Conservation (phyloP, 495 filamentous ascomycete species). For the Lophium mytilinum region DNA sequence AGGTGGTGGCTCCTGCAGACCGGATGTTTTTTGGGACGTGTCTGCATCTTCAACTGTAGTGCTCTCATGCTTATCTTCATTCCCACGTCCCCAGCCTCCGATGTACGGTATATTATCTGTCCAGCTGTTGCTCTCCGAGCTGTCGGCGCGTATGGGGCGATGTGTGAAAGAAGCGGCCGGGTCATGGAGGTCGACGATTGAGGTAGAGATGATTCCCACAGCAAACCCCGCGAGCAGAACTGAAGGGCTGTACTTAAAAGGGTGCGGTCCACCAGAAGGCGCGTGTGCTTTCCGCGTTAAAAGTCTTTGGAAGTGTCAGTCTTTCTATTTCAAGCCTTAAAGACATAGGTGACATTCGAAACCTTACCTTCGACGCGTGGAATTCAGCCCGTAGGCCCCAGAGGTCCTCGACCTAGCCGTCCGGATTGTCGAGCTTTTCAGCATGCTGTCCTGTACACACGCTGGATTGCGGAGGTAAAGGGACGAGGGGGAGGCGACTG, state of each 20-base stretch:
- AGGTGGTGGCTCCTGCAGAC: constrained; percentile 16
- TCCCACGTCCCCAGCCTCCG: neutral
- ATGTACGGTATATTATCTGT: neutral
- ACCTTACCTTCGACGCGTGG: neutral
- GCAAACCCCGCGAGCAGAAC: neutral
- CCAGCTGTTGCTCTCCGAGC: neutral
- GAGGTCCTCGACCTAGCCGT: neutral
- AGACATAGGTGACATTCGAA: neutral
- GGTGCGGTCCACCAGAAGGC: no score
- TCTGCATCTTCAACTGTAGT: neutral
- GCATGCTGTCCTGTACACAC: no score
- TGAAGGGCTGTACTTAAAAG: neutral
- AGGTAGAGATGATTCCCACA: neutral
- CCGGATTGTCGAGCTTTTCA: no score
- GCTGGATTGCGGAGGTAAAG: neutral
- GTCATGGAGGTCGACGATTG: neutral
- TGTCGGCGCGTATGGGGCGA: neutral
- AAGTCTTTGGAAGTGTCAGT: no score
- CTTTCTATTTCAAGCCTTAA: neutral
- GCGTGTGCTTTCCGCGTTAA: no score
- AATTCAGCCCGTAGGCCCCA: neutral
- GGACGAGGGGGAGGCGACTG: neutral
- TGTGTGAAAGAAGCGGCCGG: neutral
- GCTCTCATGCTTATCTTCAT: neutral
- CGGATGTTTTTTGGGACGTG: neutral